These are phyloP conservation scores for Verticillium alfalfae DNA, from an alignment of 2,329 filamentous ascomycete genomes.

Conservation along the genomic window DNA sequence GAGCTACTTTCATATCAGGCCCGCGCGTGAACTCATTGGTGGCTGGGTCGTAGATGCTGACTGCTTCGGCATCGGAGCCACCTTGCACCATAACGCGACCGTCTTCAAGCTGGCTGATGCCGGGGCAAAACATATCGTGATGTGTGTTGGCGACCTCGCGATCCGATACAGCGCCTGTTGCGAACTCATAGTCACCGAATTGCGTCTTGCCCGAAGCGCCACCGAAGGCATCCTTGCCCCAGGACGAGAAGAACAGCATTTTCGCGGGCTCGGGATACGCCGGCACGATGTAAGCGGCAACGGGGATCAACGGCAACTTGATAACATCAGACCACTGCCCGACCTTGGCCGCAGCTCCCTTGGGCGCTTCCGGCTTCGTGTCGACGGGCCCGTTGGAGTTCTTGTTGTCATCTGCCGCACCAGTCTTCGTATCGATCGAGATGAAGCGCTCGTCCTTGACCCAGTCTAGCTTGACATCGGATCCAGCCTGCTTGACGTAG, in stretches of 20 bases:
- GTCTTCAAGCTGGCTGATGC: constrained; percentile 41
- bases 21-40: constrained; percentile 30
- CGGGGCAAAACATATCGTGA: constrained; percentile 54
- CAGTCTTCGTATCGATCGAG: constrained; percentile 15
- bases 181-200: constrained; percentile 16
- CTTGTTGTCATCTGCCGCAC: not conserved
- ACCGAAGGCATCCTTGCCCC: constrained; percentile 16
- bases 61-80: constrained; percentile 41
- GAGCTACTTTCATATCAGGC: constrained; percentile 36
- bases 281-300: constrained; percentile 20
- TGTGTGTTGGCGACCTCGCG: constrained; percentile 31
- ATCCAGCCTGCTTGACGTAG: constrained; percentile 10
- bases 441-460: constrained; percentile 11
- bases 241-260: constrained; percentile 17
- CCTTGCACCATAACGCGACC: constrained; percentile 49
- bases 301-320: constrained; percentile 17
- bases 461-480: constrained; percentile 7
- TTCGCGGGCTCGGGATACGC: constrained; percentile 15
- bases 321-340: constrained; percentile 18
- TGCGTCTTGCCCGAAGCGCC: constrained; percentile 13
- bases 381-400: not conserved
- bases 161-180: constrained; percentile 18
- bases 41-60: constrained; percentile 39
- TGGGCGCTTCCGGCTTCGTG: not conserved
- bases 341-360: constrained; percentile 5